Percentiles rank a stretch among this genome's conserved stretches.
Conservation (phyloP, 1,139 yeast genomes). For the Yamadazyma oceani region DNA sequence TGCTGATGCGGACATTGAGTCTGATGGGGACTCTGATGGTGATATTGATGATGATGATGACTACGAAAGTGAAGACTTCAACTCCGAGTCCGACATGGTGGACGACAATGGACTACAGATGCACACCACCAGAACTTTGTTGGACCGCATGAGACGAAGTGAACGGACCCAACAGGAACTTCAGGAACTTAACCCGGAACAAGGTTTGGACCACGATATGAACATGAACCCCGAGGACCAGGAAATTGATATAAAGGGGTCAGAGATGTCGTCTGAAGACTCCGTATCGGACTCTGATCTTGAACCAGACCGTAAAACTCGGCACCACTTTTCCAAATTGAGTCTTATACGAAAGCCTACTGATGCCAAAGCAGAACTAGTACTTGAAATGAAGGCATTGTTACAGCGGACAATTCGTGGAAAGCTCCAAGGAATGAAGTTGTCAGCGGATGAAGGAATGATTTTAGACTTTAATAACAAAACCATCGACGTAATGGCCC, state of each 20-base stretch:
- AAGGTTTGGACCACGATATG: too few species aligned
- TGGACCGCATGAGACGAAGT: neutral
- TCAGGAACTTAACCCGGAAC: too few species aligned
- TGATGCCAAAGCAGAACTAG: constrained; percentile 34
- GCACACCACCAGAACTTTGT: neutral
- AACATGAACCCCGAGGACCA: too few species aligned
- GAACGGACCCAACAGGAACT: too few species aligned
- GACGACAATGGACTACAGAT: neutral
- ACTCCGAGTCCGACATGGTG: too few species aligned
- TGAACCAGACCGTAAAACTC: neutral
- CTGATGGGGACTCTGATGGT: neutral
- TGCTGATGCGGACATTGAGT: neutral
- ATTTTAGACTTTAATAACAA: constrained; percentile 22
- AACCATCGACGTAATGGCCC: constrained; percentile 20
- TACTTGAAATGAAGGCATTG: constrained; percentile 39
- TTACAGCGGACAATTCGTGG: constrained; percentile 31
- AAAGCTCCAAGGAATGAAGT: constrained; percentile 15
- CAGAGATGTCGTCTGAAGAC: too few species aligned
- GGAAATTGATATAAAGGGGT: too few species aligned
- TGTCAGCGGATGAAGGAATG: constrained; percentile 9
- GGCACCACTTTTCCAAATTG: neutral
- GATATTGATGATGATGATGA: constrained; percentile 4
- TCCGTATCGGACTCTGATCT: neutral
- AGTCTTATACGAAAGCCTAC: constrained; percentile 4
- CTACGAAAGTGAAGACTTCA: neutral